These are phyloP conservation scores for Microdochium bolleyi DNA, from an alignment of 2,329 filamentous ascomycete genomes.

Conservation along the genomic window DNA sequence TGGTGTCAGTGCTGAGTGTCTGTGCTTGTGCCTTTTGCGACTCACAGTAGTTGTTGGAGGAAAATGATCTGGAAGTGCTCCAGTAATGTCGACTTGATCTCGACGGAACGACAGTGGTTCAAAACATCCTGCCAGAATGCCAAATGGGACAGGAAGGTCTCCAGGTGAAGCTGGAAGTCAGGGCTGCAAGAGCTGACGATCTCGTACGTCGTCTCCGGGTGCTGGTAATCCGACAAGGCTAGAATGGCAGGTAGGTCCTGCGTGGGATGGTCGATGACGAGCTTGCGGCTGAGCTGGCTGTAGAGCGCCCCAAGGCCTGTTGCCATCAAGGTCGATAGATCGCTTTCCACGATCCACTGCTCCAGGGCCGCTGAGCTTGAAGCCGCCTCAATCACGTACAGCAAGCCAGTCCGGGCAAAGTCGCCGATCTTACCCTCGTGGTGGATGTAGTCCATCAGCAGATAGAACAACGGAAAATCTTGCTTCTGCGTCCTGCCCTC, in stretches of 20 bases:
- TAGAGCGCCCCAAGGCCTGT: constrained; percentile 78
- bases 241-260: constrained; percentile 76
- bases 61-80: constrained; percentile 98
- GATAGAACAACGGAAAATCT: constrained; percentile 92
- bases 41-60: constrained; percentile 83
- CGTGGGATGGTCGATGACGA: constrained; percentile 70
- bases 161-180: constrained; percentile 77
- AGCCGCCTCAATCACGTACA: constrained; percentile 93
- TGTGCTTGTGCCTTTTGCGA: constrained; percentile 4
- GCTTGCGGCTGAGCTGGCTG: constrained; percentile 62
- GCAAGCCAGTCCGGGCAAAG: constrained; percentile 85
- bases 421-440: constrained; percentile 91
- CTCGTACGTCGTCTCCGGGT: constrained; percentile 60
- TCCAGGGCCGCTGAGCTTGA: constrained; percentile 76
- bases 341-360: constrained; percentile 95
- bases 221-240: constrained; percentile 80
- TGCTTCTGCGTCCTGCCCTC: constrained; percentile 79
- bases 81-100: constrained; percentile 86
- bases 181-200: constrained; percentile 66
- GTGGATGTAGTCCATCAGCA: constrained; percentile 94
- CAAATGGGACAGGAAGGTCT: constrained; percentile 90
- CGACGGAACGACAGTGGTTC: constrained; percentile 85
- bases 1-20: not conserved
- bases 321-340: constrained; percentile 93
- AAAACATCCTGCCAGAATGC: constrained; percentile 98